Base-by-base conservation (phyloP, 1,139 yeast genomes). In the Sugiyamaella xylanicola region DNA sequence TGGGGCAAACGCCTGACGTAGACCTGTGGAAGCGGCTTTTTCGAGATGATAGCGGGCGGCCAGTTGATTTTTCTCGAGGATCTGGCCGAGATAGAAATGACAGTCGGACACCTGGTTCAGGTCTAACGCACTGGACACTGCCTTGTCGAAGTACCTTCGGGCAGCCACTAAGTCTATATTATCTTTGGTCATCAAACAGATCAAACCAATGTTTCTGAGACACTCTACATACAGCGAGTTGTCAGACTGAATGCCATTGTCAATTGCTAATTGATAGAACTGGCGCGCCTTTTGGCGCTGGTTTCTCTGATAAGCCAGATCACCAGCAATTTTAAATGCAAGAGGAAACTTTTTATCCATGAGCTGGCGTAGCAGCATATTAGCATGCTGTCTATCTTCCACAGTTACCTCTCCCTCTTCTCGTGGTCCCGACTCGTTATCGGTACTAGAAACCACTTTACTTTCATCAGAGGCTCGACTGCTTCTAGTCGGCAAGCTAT, bases 21-120 rank as follows among this genome's bases (percentile, higher is more conserved):
- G 81, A 0, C 96, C 97, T 61, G 81, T 82, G 4, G 83, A 72
- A 0, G 97, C 96, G 43, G 92, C 84, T 56, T 83, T 75, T 67
- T 90, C 95, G 58, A 87, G 77, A 66, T 90, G 92, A 60, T 82
- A 81, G 57, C 85, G 78, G 0, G 95, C 78, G 1, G 65, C 63
- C 2, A 49, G 51, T 16, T 68, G 67, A 51, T 71, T 68, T 4
- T 66, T 48, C 46, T 72, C 75, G 25, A 81, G 73, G 17, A 91
- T 72, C 63, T 87, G 89, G 1, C 95, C 95, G 56, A 91, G 74
- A 64, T 86, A 85, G 69, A 78, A 91, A 69, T 90, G 95, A 27
- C 95, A 82, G 61, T 85, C 87, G 11, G 56, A 86, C 81, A 41
- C 92, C 55, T 70, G 73, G 8, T 63, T 59, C 4, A 63, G 62